Evolutionary conservation across 179 eudicot genomes (phyloP), one percentile per base, ranked within the genome.

Genomic region (Actinidia chinensis): DNA sequence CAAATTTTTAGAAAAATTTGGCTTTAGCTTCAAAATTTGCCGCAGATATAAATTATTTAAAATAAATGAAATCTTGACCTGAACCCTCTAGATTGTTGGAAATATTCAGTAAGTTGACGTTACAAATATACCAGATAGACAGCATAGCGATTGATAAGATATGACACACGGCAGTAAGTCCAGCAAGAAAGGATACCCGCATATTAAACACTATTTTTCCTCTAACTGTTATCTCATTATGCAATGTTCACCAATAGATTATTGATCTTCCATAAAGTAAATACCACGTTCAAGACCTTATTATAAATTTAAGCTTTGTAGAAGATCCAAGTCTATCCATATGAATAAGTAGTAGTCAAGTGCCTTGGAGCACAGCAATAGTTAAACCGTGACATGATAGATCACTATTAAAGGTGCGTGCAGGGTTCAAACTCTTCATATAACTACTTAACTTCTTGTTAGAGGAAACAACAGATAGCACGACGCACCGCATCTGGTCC

Each of bases 11-110:
- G 87, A 82, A 76, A 95, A 89, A 98, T 82, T 87, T 95, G 52
- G 95, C 98, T 87, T 93, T 95, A 43, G 91, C 89, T 81, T 95
- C 99, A 83, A 89, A 47, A 88, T 90, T 93, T 70, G 95, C 79
- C 46, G 84, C 78, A 36, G 95, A n/a, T n/a, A 88, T 50, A 95
- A 82, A 73, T 93, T 95, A 78, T 95, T 95, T 64, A 95, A 85
- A 20, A 87, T 88, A 83, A 93, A 95, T 20, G 95, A 93, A 59
- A 95, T 89, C 82, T 91, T 95, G 85, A 91, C 99, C 87, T 92
- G 98, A 74, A 84, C n/a, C 81, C 82, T 93, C 99, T 43, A 63
- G 43, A 75, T 76, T 25, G 42, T n/a, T 59, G 42, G 65, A 79
- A 44, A 63, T 17, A 50, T 13, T 76, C 22, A 36, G 55, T 47